These are phyloP conservation scores for Lyophyllum decastes DNA, from an alignment of 768 basidiomycete genomes.

Conservation along the genomic window DNA sequence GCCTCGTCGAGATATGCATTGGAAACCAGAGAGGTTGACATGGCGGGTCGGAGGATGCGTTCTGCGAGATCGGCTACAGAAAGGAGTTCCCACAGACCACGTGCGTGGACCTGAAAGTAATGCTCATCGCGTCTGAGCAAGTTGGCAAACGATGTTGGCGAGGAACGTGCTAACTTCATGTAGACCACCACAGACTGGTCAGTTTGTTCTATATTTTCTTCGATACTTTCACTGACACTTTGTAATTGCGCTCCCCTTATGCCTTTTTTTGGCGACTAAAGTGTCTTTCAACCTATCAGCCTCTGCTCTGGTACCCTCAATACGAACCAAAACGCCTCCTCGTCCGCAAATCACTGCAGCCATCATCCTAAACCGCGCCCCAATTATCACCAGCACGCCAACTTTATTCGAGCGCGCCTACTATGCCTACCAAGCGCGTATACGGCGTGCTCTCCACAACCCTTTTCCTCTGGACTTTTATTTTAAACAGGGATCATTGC, in stretches of 20 bases:
- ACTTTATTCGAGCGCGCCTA: slow-evolving; percentile 78
- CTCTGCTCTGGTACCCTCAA: slow-evolving; percentile 17
- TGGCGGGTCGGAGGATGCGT: slow-evolving; percentile 26
- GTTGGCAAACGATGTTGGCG: slow-evolving; percentile 30
- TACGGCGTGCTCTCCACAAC: slow-evolving; percentile 83
- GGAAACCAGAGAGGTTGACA: slow-evolving; percentile 78
- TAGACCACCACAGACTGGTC: slow-evolving; percentile 30
- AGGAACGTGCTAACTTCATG: slow-evolving; percentile 31
- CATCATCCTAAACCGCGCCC: slow-evolving; percentile 78
- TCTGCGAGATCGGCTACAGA: not conserved
- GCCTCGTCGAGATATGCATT: slow-evolving; percentile 86
- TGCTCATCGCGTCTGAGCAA: not conserved
- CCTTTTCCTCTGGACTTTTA: slow-evolving; percentile 91
- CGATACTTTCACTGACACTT: not conserved
- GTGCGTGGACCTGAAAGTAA: slow-evolving; percentile 13
- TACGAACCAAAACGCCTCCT: slow-evolving; percentile 17
- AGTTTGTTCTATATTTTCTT: not conserved
- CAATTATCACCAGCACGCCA: slow-evolving; percentile 71
- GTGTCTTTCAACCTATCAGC: slow-evolving; percentile 23
- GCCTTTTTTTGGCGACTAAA: slow-evolving; percentile 48
- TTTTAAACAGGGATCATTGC: slow-evolving; percentile 88
- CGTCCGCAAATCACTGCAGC: slow-evolving; percentile 50
- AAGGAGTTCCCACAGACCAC: slow-evolving; percentile 14
- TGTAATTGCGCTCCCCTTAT: slow-evolving; percentile 16
- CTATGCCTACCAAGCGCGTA: slow-evolving; percentile 79